These are phyloP conservation scores for Candida jianshihensis DNA, from an alignment of 805 yeast species.

Conservation along the genomic window DNA sequence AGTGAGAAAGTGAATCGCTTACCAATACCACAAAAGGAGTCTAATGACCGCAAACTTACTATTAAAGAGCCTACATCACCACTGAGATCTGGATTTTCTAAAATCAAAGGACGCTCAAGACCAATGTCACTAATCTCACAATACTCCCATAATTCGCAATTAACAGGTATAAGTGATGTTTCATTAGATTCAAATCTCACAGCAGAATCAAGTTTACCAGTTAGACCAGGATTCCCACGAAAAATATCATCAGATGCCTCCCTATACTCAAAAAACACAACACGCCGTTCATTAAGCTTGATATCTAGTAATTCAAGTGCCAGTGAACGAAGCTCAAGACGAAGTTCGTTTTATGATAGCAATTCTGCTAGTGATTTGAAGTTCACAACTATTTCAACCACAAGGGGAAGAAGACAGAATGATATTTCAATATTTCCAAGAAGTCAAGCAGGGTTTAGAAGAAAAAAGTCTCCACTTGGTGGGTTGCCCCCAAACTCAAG, in stretches of 20 bases:
- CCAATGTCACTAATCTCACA: slow-evolving; percentile 49
- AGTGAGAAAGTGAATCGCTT: no score
- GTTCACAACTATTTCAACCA: slow-evolving; percentile 4
- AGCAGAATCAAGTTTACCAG: slow-evolving; percentile 6
- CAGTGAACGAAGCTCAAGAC: slow-evolving; percentile 32
- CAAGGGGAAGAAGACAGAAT: slow-evolving; percentile 13
- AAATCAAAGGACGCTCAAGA: slow-evolving; percentile 24
- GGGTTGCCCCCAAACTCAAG: slow-evolving; percentile 15
- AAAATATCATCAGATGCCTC: slow-evolving; percentile 19
- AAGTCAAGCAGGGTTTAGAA: slow-evolving; percentile 7
- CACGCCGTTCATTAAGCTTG: slow-evolving; percentile 28
- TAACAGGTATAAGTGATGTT: slow-evolving; percentile 45
- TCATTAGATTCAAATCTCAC: slow-evolving; percentile 25
- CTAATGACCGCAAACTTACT: no score
- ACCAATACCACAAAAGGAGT: no score
- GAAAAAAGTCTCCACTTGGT: slow-evolving; percentile 24
- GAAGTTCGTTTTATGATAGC: slow-evolving; percentile 34
- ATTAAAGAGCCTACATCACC: slow-evolving; percentile 27
- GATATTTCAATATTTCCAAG: slow-evolving; percentile 19
- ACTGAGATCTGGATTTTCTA: slow-evolving; percentile 7
- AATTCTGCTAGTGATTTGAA: slow-evolving; percentile 27
- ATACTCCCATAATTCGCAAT: slow-evolving; percentile 38
- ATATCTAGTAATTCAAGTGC: slow-evolving; percentile 32
- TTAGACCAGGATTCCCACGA: slow-evolving; percentile 16
- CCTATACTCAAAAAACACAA: slow-evolving; percentile 11